Percentiles rank a stretch among this genome's conserved stretches.
phyloP scores from a whole-genome alignment of 2,329 filamentous ascomycete species.

The Ramularia collo-cygni region DNA sequence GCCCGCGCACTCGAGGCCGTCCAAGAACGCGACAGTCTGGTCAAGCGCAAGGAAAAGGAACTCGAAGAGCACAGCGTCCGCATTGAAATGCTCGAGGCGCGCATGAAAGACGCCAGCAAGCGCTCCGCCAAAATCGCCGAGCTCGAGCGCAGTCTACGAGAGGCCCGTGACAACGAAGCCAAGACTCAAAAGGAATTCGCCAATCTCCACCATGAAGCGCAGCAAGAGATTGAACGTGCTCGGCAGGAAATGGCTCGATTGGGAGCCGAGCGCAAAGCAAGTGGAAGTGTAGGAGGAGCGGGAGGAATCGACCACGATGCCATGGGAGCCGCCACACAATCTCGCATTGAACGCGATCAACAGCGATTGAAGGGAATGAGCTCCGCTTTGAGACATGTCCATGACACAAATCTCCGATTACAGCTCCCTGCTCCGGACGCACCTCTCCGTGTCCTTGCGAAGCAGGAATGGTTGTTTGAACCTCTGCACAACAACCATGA shows the following conservation, averaged over 20 bases:
- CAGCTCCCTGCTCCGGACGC: conserved; percentile 37
- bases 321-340: conserved; percentile 62
- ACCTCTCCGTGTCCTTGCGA: conserved; percentile 15
- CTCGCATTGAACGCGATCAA: conserved; percentile 63
- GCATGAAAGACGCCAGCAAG: conserved; percentile 75
- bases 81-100: conserved; percentile 83
- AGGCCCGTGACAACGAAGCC: conserved; percentile 46
- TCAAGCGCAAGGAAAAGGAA: conserved; percentile 58
- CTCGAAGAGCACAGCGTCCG: conserved; percentile 84
- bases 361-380: conserved; percentile 59
- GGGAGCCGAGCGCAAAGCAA: conserved; percentile 17
- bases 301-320: conserved; percentile 58
- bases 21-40: conserved; percentile 58
- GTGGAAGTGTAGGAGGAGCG: conserved; percentile 42
- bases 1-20: conserved; percentile 73
- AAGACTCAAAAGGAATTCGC: conserved; percentile 37
- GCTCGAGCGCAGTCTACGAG: conserved; percentile 45
- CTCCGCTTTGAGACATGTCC: conserved; percentile 59
- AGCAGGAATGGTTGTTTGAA: conserved; percentile 57
- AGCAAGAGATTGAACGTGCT: conserved; percentile 23
- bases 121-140: conserved; percentile 64
- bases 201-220: conserved; percentile 20
- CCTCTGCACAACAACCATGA: conserved; percentile 41
- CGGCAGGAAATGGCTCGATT: conserved; percentile 25
- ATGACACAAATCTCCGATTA: conserved; percentile 59